phyloP scores from a whole-genome alignment of 1,139 yeast genomes.

The Yamadazyma diospyri region DNA sequence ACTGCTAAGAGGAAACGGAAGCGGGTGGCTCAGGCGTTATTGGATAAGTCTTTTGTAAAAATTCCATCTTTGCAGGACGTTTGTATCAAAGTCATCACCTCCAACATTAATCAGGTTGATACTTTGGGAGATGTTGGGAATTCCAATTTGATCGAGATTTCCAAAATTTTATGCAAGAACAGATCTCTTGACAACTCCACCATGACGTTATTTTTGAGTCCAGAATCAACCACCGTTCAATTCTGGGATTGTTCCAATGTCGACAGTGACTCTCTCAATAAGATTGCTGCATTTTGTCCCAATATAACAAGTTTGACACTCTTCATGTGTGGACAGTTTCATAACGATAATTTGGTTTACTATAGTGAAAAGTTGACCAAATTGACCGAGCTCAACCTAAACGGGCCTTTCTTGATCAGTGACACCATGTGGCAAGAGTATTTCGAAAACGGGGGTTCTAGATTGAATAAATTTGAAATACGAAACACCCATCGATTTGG shows the following conservation, averaged over 20 bases:
- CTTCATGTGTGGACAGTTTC: constrained; percentile 91
- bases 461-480: constrained; percentile 48
- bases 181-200: constrained; percentile 74
- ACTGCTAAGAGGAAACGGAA: constrained; percentile 72
- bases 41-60: constrained; percentile 62
- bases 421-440: constrained; percentile 73
- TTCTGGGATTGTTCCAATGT: constrained; percentile 93
- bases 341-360: constrained; percentile 68
- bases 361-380: constrained; percentile 55
- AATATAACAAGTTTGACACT: constrained; percentile 61
- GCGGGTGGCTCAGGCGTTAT: constrained; percentile 76
- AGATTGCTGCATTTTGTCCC: constrained; percentile 80
- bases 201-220: constrained; percentile 65
- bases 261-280: constrained; percentile 58
- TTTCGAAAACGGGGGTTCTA: constrained; percentile 44
- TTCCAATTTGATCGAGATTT: constrained; percentile 59
- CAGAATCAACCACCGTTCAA: constrained; percentile 53
- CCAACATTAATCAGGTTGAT: constrained; percentile 73
- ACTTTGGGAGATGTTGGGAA: constrained; percentile 77
- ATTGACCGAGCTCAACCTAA: constrained; percentile 54
- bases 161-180: constrained; percentile 75
- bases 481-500: constrained; percentile 82
- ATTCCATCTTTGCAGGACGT: constrained; percentile 77
- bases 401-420: constrained; percentile 86
- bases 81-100: constrained; percentile 68